Percentiles rank a stretch among this genome's conserved stretches.
These are phyloP conservation scores for Dendryphion nanum DNA, from an alignment of 2,329 filamentous ascomycete genomes.

Conservation along the genomic window DNA sequence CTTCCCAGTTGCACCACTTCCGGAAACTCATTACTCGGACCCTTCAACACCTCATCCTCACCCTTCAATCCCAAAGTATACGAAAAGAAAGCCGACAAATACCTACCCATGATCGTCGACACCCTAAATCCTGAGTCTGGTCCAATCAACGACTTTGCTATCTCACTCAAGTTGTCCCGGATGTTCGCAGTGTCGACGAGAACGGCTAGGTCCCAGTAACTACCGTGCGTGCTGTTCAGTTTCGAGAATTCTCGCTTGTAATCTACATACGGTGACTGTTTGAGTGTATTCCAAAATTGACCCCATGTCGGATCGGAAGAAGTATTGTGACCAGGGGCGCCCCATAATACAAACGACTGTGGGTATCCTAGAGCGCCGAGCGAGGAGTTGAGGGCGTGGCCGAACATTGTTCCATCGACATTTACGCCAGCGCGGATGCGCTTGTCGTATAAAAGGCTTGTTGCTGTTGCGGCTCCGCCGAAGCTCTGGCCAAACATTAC, in stretches of 20 bases:
- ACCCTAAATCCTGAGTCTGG: slow-evolving; percentile 5
- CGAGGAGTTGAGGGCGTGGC: slow-evolving; percentile 7
- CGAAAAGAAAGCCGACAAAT: slow-evolving; percentile 12
- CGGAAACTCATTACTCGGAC: slow-evolving; percentile 7
- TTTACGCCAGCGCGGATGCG: slow-evolving; percentile 26
- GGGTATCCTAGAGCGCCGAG: slow-evolving; percentile 3
- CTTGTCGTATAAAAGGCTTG: slow-evolving; percentile 20
- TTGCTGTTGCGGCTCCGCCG: slow-evolving; percentile 27
- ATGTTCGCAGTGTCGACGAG: slow-evolving; percentile 11
- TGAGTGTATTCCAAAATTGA: slow-evolving; percentile 8
- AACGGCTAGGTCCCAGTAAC: slow-evolving; percentile 15
- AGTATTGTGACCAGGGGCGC: slow-evolving; percentile 7
- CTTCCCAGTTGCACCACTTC: slow-evolving; percentile 5
- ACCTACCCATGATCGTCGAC: slow-evolving; percentile 10
- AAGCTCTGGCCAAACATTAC: slow-evolving; percentile 30
- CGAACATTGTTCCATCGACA: slow-evolving; percentile 27
- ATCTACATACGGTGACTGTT: slow-evolving; percentile 3
- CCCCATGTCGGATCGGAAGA: slow-evolving; percentile 8
- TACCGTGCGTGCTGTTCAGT: slow-evolving; percentile 9
- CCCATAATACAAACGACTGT: slow-evolving; percentile 11
- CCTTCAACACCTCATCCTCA: slow-evolving; percentile 9
- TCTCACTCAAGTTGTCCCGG: slow-evolving; percentile 7
- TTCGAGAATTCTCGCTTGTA: slow-evolving; percentile 11
- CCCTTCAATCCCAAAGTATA: slow-evolving; percentile 5
- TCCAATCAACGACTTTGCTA: slow-evolving; percentile 3